Evolutionary conservation across 2,329 filamentous ascomycete species (phyloP), one percentile per base, ranked within the genome.

Genomic region (Biscogniauxia sp.): DNA sequence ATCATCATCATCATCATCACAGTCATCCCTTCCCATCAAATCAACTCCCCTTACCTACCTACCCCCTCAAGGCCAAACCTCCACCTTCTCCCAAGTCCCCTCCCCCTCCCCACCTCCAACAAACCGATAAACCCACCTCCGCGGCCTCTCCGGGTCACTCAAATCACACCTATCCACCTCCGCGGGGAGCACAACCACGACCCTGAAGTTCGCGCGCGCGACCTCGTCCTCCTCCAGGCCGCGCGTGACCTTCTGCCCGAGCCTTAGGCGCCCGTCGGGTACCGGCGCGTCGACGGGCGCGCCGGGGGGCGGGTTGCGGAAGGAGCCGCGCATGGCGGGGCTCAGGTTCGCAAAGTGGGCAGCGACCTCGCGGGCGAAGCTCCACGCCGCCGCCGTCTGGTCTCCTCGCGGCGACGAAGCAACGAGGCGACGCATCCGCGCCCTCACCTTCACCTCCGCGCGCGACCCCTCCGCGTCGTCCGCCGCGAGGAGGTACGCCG

Each of bases 261-360:
- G 71, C 26, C 75, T 75, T 2, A 79, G 67, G 0, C 37, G 37
- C 37, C 37, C 37, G 37, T 89, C 72, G 54, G 87, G 82, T 63
- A 80, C 5, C 28, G 28, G 6, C 7, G 6, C 28, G 28, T 32
- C 28, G 28, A 32, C 28, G 28, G 28, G 28, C 28, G 28, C 79
- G 0, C 91, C 91, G 0, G 90, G 89, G 5, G 84, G 80, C 72
- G 95, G 84, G 72, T 90, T 87, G 75, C 86, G 88, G 74, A 93
- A 93, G 8, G 85, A 83, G 9, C 89, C 90, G 73, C 93, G 84
- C 87, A 97, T 92, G 0, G 81, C 79, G 6, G 94, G 94, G 66
- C 85, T 89, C 68, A 95, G 77, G 74, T 97, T 97, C 20, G 92
- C 94, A 83, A 97, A 98, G 74, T 95, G 91, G 54, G 86, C 91